Evolutionary conservation across 116 monocot species (phyloP).

Genomic region (Zostera marina): DNA sequence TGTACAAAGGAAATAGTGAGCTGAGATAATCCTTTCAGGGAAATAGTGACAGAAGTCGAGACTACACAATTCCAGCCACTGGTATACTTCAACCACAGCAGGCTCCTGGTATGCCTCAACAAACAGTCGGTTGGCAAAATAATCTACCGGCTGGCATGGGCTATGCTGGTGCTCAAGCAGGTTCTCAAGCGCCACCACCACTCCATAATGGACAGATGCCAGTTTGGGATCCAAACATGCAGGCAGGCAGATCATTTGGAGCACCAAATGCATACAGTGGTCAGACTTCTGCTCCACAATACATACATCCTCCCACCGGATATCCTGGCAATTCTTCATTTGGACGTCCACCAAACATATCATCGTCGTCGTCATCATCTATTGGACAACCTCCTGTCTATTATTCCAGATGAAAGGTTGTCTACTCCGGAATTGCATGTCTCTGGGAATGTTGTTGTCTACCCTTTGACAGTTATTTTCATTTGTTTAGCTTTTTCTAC

Average conservation of each 20-base stretch:
- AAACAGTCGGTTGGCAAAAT: conserved; percentile 28
- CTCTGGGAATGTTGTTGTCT: too few relatives aligned
- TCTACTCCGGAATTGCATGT: too few relatives aligned
- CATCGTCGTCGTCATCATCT: too few relatives aligned
- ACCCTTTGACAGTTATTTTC: too few relatives aligned
- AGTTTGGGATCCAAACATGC: conserved; percentile 46
- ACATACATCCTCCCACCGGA: conserved; percentile 1
- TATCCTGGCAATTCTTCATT: conserved; percentile 2
- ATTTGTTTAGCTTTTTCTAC: too few relatives aligned
- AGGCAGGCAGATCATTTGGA: conserved; percentile 14
- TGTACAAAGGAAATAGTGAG: conserved; percentile 3
- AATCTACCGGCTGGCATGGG: conserved; percentile 12
- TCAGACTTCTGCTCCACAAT: conserved; percentile 20
- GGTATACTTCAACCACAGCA: conserved; percentile 39
- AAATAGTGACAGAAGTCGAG: conserved; percentile 63
- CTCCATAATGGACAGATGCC: conserved; percentile 15
- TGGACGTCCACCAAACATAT: too few relatives aligned
- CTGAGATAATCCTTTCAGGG: conserved; percentile 21
- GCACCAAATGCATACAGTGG: conserved; percentile 16
- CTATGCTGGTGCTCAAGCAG: conserved; percentile 1
- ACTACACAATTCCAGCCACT: conserved; percentile 63
- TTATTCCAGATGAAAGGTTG: too few relatives aligned
- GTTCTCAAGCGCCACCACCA: conserved; percentile 3
- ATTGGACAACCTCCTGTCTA: too few relatives aligned
- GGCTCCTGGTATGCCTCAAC: conserved; percentile 14